Evolutionary conservation across 805 yeast genomes (phyloP).

Genomic region (Kockiozyma suomiensis): DNA sequence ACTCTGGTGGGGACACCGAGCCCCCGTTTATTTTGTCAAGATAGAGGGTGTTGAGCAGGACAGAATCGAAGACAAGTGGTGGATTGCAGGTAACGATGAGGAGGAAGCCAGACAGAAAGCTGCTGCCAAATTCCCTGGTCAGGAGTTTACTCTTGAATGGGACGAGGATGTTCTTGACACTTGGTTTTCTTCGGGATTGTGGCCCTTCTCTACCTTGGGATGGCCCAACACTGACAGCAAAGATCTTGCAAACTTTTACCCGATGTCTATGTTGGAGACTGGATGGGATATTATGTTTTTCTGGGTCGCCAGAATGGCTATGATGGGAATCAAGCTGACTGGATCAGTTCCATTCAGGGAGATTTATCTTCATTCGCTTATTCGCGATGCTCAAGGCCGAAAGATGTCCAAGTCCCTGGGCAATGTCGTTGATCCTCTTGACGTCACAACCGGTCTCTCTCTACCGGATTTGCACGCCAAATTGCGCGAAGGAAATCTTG

Average conservation of each 20-base stretch:
- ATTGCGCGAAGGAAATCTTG: conserved; percentile 79
- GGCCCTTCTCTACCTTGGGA: conserved; percentile 96
- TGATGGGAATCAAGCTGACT: conserved; percentile 85
- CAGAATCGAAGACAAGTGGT: conserved; percentile 67
- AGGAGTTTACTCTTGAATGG: conserved; percentile 76
- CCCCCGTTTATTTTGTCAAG: conserved; percentile 89
- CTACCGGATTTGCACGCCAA: conserved; percentile 78
- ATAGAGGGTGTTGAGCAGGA: conserved; percentile 69
- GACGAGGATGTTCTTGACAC: conserved; percentile 98
- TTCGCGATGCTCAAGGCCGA: conserved; percentile 98
- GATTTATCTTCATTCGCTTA: conserved; percentile 97
- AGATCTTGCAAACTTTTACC: conserved; percentile 79
- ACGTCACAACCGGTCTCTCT: conserved; percentile 86
- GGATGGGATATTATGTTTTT: conserved; percentile 99
- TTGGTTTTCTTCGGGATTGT: conserved; percentile 97
- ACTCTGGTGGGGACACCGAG: conserved; percentile 96
- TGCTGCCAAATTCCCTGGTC: conserved; percentile 65
- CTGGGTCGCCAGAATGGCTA: conserved; percentile 98
- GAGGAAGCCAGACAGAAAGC: conserved; percentile 90
- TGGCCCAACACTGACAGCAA: conserved; percentile 76
- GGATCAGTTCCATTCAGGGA: conserved; percentile 92
- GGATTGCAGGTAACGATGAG: conserved; percentile 86
- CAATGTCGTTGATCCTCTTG: conserved; percentile 93
- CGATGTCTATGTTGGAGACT: conserved; percentile 93
- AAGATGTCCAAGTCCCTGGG: conserved; percentile 98